Conservation (phyloP, 1,284 basidiomycete genomes). For the Malassezia pachydermatis region DNA sequence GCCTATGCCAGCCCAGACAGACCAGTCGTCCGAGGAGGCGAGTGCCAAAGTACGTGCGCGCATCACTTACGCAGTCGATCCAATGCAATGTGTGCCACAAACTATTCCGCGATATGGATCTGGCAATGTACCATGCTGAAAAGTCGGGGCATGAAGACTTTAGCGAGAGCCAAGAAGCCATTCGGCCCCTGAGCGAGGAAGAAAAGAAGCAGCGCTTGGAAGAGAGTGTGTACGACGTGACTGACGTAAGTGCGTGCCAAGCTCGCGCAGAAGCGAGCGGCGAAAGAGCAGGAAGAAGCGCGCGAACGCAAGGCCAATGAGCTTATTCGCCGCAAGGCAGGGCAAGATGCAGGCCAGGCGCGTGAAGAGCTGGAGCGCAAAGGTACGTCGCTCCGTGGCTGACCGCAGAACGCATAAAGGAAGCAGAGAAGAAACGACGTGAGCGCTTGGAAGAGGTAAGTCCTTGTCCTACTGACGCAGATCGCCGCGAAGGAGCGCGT, state of each 20-base stretch:
- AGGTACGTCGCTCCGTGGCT: constrained; percentile 13
- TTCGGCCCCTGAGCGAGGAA: constrained; percentile 87
- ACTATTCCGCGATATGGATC: constrained; percentile 61
- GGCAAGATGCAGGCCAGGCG: constrained; percentile 32
- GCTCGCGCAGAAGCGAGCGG: constrained; percentile 36
- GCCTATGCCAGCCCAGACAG: constrained; percentile 22
- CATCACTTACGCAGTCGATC: constrained; percentile 24
- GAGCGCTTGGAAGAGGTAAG: constrained; percentile 35
- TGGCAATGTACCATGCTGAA: constrained; percentile 88
- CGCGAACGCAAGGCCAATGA: constrained; percentile 40
- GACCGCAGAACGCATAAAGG: constrained; percentile 32
- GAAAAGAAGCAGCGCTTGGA: constrained; percentile 73
- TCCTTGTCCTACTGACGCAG: not conserved
- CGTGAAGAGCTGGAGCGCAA: constrained; percentile 44
- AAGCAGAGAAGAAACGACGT: constrained; percentile 38
- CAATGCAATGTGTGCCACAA: constrained; percentile 43
- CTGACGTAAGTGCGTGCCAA: constrained; percentile 28
- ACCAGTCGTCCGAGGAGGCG: constrained; percentile 14
- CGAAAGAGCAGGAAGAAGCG: constrained; percentile 33
- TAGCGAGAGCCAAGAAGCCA: constrained; percentile 89
- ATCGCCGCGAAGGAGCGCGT: constrained; percentile 33
- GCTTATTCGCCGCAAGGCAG: constrained; percentile 44
- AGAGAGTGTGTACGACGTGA: constrained; percentile 51
- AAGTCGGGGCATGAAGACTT: constrained; percentile 78
- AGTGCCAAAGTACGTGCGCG: constrained; percentile 27